phyloP scores from a whole-genome alignment of 1,284 basidiomycete genomes.

The Puccinia coronata region DNA sequence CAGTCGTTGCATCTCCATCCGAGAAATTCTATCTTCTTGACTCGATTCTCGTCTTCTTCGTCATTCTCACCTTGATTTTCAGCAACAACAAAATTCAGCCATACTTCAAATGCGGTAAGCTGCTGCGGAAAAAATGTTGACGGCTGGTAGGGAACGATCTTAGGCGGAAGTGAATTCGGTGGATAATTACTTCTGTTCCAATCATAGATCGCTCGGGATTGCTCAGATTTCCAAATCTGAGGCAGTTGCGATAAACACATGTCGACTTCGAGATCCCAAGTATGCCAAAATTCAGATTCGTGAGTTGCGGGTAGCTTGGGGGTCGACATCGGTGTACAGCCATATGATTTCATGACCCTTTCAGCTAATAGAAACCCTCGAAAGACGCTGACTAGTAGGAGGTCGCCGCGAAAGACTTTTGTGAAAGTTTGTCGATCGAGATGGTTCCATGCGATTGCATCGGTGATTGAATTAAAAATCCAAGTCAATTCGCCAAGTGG shows the following conservation, averaged over 20 bases:
- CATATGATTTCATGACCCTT: slow-evolving; percentile 48
- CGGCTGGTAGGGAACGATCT: slow-evolving; percentile 32
- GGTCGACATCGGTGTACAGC: slow-evolving; percentile 49
- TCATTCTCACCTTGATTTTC: slow-evolving; percentile 42
- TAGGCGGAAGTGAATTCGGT: slow-evolving; percentile 36
- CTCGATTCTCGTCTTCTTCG: slow-evolving; percentile 37
- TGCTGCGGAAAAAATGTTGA: slow-evolving; percentile 48
- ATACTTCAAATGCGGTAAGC: slow-evolving; percentile 49
- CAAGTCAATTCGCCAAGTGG: slow-evolving; percentile 49
- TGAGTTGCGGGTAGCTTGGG: slow-evolving; percentile 42
- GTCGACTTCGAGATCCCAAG: slow-evolving; percentile 49
- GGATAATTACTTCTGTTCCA: slow-evolving; percentile 14
- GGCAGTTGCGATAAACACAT: slow-evolving; percentile 47
- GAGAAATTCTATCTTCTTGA: slow-evolving; percentile 26
- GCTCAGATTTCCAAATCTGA: slow-evolving; percentile 44
- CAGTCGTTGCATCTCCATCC: slow-evolving; percentile 48
- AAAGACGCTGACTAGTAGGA: slow-evolving; percentile 39
- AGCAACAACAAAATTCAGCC: slow-evolving; percentile 40
- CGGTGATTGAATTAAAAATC: slow-evolving; percentile 49
- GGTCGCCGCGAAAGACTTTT: slow-evolving; percentile 49
- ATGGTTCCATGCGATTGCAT: slow-evolving; percentile 50
- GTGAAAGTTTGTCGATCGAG: slow-evolving; percentile 46
- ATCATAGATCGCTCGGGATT: slow-evolving; percentile 22
- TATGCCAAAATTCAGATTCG: slow-evolving; percentile 48
- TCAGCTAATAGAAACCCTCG: slow-evolving; percentile 45